Percentiles rank a stretch among this genome's conserved stretches.
These are phyloP conservation scores for Erodium trifolium DNA, from an alignment of 441 rosid genomes.

Conservation along the genomic window DNA sequence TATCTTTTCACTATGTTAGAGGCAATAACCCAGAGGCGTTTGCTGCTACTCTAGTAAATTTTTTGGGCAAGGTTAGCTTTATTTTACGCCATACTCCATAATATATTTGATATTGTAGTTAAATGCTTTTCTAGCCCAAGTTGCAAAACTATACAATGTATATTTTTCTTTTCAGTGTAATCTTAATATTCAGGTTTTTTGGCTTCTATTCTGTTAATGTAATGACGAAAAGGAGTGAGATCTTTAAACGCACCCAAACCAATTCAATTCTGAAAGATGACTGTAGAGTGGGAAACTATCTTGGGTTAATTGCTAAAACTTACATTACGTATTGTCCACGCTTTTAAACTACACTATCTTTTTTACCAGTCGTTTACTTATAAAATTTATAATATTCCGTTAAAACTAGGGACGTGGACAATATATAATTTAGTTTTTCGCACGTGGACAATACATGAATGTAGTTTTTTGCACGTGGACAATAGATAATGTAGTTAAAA, in stretches of 20 bases:
- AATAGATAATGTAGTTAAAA: too few relatives aligned
- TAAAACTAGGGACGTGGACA: too few relatives aligned
- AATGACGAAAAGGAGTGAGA: background rate
- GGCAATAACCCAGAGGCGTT: slow-evolving; percentile 65
- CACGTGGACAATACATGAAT: too few relatives aligned
- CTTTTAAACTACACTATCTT: too few relatives aligned
- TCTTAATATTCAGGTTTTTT: too few relatives aligned
- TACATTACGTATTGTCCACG: too few relatives aligned
- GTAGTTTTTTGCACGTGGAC: too few relatives aligned
- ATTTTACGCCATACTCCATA: too few relatives aligned
- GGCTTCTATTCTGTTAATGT: background rate
- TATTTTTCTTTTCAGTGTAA: background rate
- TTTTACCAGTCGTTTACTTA: too few relatives aligned
- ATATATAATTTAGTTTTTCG: too few relatives aligned
- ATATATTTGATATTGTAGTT: background rate
- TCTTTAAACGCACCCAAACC: background rate
- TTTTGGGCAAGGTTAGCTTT: slow-evolving; percentile 77
- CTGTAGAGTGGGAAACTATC: background rate
- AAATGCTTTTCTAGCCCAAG: background rate
- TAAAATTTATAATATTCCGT: too few relatives aligned
- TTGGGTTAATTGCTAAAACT: too few relatives aligned
- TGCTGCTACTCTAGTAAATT: slow-evolving; percentile 64
- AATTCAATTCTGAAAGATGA: background rate
- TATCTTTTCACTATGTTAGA: slow-evolving; percentile 78
- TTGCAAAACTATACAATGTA: background rate